These are phyloP conservation scores for Candida piceae DNA, from an alignment of 805 yeast genomes.

Conservation along the genomic window DNA sequence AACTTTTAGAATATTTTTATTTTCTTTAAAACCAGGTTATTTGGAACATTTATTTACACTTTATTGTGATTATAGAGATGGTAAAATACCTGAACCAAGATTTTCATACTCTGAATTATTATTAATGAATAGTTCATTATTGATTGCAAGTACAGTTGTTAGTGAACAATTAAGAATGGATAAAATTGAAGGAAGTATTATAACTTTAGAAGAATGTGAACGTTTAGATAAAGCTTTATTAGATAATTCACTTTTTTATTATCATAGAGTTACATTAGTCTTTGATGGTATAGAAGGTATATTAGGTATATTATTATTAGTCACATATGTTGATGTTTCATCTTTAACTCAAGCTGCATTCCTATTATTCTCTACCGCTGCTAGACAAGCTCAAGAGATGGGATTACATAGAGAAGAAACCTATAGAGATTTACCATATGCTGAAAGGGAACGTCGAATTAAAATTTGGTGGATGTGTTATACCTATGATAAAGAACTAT, in stretches of 20 bases:
- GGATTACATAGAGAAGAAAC: slow-evolving; percentile 52
- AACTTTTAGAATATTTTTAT: neutral
- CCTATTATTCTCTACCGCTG: slow-evolving; percentile 39
- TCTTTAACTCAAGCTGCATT: slow-evolving; percentile 36
- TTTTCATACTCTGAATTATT: slow-evolving; percentile 30
- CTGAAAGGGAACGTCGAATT: slow-evolving; percentile 35
- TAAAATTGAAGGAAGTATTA: slow-evolving; percentile 1
- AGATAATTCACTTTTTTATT: slow-evolving; percentile 45
- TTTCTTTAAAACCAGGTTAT: slow-evolving; percentile 6
- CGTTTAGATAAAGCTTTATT: slow-evolving; percentile 29
- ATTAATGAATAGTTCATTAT: slow-evolving; percentile 26
- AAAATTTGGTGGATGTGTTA: slow-evolving; percentile 48
- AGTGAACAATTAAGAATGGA: slow-evolving; percentile 4
- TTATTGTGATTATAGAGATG: slow-evolving; percentile 24
- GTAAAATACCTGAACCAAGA: slow-evolving; percentile 17
- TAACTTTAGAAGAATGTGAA: slow-evolving; percentile 18
- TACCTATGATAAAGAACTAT: slow-evolving; percentile 39
- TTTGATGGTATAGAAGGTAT: slow-evolving; percentile 49
- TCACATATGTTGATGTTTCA: slow-evolving; percentile 32
- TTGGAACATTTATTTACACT: slow-evolving; percentile 6
- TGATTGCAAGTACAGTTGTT: slow-evolving; percentile 14
- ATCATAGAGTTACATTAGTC: slow-evolving; percentile 42
- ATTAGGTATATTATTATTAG: slow-evolving; percentile 47
- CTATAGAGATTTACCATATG: slow-evolving; percentile 30
- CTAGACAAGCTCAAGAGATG: slow-evolving; percentile 50